A percentile compares a stretch with the other conserved stretches of the same genome.
Evolutionary conservation across 768 basidiomycete species (phyloP).

Genomic region (Amanita thiersii): DNA sequence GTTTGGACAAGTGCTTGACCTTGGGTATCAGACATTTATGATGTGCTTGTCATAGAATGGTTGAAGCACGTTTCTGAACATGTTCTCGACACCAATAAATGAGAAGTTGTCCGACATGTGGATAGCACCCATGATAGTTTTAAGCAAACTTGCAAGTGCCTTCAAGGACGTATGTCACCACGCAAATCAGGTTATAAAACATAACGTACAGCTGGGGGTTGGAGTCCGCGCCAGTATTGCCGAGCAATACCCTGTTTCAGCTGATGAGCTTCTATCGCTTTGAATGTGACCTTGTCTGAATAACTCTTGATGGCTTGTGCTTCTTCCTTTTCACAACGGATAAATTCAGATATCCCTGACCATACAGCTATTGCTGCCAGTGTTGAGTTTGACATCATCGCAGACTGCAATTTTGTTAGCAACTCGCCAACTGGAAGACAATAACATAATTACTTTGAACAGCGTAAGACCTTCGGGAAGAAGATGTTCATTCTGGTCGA

Average conservation of each 20-base stretch:
- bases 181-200: slow-evolving; percentile 3
- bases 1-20: no score
- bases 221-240: slow-evolving; percentile 74
- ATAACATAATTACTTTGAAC: slow-evolving; percentile 47
- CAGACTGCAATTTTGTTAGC: slow-evolving; percentile 38
- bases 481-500: slow-evolving; percentile 49
- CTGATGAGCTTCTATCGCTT: slow-evolving; percentile 37
- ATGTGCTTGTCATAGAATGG: slow-evolving; percentile 79
- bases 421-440: slow-evolving; percentile 9
- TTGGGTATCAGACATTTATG: no score
- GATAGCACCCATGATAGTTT: slow-evolving; percentile 72
- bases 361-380: slow-evolving; percentile 71
- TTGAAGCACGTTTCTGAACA: slow-evolving; percentile 62
- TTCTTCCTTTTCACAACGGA: slow-evolving; percentile 48
- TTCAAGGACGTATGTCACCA: slow-evolving; percentile 19
- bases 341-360: slow-evolving; percentile 53
- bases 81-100: slow-evolving; percentile 46
- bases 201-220: slow-evolving; percentile 63
- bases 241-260: slow-evolving; percentile 45
- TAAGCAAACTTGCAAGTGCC: slow-evolving; percentile 74
- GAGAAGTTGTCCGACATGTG: slow-evolving; percentile 72
- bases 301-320: slow-evolving; percentile 47
- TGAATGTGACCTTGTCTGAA: slow-evolving; percentile 35
- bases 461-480: slow-evolving; percentile 74
- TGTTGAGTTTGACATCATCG: slow-evolving; percentile 80